These are phyloP conservation scores for Rhodotorula kratochvilovae DNA, from an alignment of 768 basidiomycete genomes.

Conservation along the genomic window DNA sequence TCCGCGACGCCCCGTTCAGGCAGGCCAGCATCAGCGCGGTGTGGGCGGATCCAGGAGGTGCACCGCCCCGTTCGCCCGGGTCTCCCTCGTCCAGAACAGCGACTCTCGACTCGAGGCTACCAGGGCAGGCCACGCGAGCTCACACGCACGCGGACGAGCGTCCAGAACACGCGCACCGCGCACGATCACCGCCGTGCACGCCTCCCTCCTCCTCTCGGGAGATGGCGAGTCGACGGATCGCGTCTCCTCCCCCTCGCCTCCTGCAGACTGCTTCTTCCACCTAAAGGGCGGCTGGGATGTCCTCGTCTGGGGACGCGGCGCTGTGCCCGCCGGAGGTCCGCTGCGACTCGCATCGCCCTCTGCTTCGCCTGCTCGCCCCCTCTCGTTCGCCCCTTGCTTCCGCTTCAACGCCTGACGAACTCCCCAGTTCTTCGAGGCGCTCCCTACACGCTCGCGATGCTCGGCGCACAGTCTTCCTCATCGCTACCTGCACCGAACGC, in stretches of 20 bases:
- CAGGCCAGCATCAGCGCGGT: neutral
- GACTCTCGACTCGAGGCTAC: neutral
- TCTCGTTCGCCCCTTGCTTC: neutral
- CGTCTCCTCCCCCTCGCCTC: neutral
- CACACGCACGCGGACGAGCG: neutral
- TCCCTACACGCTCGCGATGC: no score
- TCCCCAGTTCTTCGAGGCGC: neutral
- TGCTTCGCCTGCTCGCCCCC: no score
- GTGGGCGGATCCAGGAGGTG: neutral
- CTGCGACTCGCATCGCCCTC: no score
- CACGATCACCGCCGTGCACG: neutral
- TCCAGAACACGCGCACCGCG: neutral
- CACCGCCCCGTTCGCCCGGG: neutral
- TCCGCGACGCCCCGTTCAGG: neutral
- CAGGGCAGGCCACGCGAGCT: neutral
- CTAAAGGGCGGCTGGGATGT: neutral
- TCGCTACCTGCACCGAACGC: no score
- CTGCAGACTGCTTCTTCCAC: neutral
- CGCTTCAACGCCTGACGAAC: neutral
- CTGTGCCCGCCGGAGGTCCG: no score
- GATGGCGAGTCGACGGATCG: no score
- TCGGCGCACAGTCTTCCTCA: no score
- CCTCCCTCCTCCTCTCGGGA: neutral
- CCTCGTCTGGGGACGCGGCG: no score
- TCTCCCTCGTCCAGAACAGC: neutral